Base-by-base conservation (phyloP, 2,329 filamentous ascomycete genomes). In the Blastomyces emzantsi region DNA sequence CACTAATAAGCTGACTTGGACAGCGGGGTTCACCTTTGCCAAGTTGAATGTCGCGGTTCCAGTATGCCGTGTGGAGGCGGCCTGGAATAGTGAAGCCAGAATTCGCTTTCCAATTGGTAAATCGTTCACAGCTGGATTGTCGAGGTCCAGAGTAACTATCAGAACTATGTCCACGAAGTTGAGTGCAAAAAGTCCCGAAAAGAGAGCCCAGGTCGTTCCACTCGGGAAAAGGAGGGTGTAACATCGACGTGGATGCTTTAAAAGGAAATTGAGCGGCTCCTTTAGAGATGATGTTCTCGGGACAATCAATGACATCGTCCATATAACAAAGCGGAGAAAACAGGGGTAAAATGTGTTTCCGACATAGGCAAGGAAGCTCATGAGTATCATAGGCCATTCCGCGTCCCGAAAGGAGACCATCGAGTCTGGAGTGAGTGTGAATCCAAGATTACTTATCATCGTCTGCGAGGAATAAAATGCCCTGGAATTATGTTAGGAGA, bases 171-270 rank as follows among this genome's bases (percentile, higher is more conserved):
- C 84, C 45, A 83, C 72, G 11, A 78, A 74, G 67, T 85, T 87
- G 45, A 87, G 75, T 0, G 73, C 68, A 8, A 84, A 68, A 4
- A 86, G 75, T 54, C 81, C 80, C 11, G 76, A 74, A 7, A 83
- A 77, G 0, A 86, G 78, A 61, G 81, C 78, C 83, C 83, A 87
- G 0, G 85, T 87, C 9, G 84, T 80, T n/a, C 75, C 73, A 41
- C 80, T 78, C 0, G 84, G 85, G 67, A 88, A 88, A 3, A 88
- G 78, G 2, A 85, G 79, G 3, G 83, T 87, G 68, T 85, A 87
- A 67, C 84, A 87, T 7, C 85, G 77, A 56, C 85, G 79, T 0
- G 85, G 86, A 70, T 88, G 83, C 61, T 87, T 80, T 13, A 88
- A 79, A 0, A 88, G 75, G 66, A 87, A 88, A 1, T 76, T 73